A percentile compares a stretch with the other conserved stretches of the same genome.
phyloP scores from a whole-genome alignment of 2,329 filamentous ascomycete species.

The Drechslerella coelobrocha region DNA sequence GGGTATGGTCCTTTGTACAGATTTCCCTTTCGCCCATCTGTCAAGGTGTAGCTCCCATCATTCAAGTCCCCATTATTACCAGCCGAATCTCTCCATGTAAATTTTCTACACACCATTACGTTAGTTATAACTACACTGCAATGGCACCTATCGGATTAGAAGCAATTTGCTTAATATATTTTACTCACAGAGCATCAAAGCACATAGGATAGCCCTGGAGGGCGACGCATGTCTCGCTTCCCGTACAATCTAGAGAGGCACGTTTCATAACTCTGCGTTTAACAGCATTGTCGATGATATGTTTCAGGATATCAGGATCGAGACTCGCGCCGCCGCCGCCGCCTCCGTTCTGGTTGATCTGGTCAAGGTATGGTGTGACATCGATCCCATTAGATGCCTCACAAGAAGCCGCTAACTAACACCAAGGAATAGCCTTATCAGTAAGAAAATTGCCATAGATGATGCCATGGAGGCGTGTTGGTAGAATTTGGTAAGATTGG shows the following conservation, averaged over 20 bases:
- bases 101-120: conserved; percentile 18
- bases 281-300: conserved; percentile 18
- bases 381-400: conserved; percentile 21
- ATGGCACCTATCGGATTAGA: too few relatives aligned
- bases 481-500: too few relatives aligned
- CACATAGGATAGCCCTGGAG: conserved; percentile 26
- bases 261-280: conserved; percentile 4
- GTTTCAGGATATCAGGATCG: conserved; percentile 16
- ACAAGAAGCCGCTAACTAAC: conserved; percentile 18
- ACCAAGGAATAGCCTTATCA: conserved; percentile 9
- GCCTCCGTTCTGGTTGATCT: not conserved
- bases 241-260: too few relatives aligned
- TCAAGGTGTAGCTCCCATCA: conserved; percentile 34
- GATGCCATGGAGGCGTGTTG: not conserved
- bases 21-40: conserved; percentile 33
- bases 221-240: conserved; percentile 25
- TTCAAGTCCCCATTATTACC: conserved; percentile 24
- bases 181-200: conserved; percentile 22
- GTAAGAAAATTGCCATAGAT: not conserved
- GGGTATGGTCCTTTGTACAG: conserved; percentile 30
- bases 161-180: not conserved
- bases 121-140: too few relatives aligned
- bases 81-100: conserved; percentile 28
- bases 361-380: conserved; percentile 25
- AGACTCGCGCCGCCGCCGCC: not conserved